phyloP scores from a whole-genome alignment of 2,329 filamentous ascomycete genomes.

The Septoria petroselini region DNA sequence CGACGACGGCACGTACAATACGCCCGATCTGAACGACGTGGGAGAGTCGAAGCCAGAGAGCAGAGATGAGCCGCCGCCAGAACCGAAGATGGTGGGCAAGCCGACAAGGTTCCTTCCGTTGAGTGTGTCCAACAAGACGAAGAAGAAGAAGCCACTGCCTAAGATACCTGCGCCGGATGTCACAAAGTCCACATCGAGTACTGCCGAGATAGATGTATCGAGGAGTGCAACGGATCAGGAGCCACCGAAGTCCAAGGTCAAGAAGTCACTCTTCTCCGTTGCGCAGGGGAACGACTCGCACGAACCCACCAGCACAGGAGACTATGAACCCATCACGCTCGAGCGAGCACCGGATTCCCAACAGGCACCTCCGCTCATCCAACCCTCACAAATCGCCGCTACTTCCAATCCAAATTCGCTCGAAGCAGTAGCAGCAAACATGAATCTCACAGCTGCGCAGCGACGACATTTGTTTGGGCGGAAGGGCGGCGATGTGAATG shows the following conservation, averaged over 20 bases:
- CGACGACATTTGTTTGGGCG: slow-evolving; percentile 84
- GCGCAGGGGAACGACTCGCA: slow-evolving; percentile 39
- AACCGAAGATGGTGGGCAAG: slow-evolving; percentile 70
- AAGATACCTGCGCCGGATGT: slow-evolving; percentile 16
- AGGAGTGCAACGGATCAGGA: slow-evolving; percentile 10
- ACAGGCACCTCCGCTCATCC: not conserved
- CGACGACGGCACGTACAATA: slow-evolving; percentile 27
- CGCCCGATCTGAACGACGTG: not conserved
- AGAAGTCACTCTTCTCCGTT: slow-evolving; percentile 69
- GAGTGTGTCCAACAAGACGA: slow-evolving; percentile 74
- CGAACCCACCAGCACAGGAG: slow-evolving; percentile 1
- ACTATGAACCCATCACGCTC: slow-evolving; percentile 40
- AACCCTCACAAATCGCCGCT: slow-evolving; percentile 16
- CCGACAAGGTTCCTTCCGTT: slow-evolving; percentile 85
- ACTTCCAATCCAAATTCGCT: slow-evolving; percentile 53
- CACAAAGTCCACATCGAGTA: slow-evolving; percentile 5
- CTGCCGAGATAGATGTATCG: not conserved
- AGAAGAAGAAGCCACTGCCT: slow-evolving; percentile 61
- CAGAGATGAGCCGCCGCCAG: slow-evolving; percentile 37
- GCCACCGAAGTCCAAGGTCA: slow-evolving; percentile 50
- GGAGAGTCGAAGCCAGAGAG: slow-evolving; percentile 45
- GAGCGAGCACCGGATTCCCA: slow-evolving; percentile 24
- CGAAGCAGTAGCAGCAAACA: slow-evolving; percentile 67
- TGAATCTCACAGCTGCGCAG: slow-evolving; percentile 74
- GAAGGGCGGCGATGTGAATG: slow-evolving; percentile 45